Evolutionary conservation across 345 rosid genomes (phyloP).

Genomic region (Cochlearia excelsa): DNA sequence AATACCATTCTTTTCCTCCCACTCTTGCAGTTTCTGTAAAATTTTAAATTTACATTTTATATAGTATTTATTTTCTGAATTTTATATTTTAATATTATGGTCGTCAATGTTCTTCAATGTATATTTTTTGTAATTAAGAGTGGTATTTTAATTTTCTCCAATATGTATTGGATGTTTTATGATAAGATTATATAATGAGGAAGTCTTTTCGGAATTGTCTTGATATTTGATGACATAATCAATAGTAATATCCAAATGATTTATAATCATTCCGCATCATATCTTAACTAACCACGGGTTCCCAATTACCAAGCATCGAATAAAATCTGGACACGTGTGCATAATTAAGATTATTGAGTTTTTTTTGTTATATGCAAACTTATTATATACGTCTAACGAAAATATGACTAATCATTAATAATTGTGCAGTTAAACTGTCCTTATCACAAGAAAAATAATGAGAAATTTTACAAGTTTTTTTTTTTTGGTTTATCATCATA

Average conservation of each 20-base stretch:
- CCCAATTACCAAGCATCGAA: slow-evolving; percentile 20
- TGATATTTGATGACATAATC: slow-evolving; percentile 20
- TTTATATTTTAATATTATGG: too few species aligned
- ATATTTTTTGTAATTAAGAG: too few species aligned
- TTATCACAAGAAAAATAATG: slow-evolving; percentile 13
- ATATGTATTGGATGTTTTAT: too few species aligned
- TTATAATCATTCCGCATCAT: slow-evolving; percentile 15
- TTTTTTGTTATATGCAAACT: too few species aligned
- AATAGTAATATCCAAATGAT: slow-evolving; percentile 20
- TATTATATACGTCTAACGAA: not conserved
- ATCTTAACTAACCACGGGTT: slow-evolving; percentile 2
- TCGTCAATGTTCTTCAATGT: too few species aligned
- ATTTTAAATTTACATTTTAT: too few species aligned
- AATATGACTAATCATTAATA: slow-evolving; percentile 12
- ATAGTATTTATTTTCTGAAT: too few species aligned
- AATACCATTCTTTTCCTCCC: slow-evolving; percentile 43
- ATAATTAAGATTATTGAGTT: not conserved
- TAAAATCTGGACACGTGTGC: slow-evolving; percentile 22
- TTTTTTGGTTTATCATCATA: not conserved
- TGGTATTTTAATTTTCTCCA: too few species aligned
- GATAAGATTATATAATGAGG: too few species aligned
- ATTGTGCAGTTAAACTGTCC: slow-evolving; percentile 20
- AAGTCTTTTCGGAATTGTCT: slow-evolving; percentile 19
- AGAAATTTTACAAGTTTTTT: slow-evolving; percentile 9
- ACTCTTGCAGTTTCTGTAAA: too few species aligned